These are phyloP conservation scores for Kodamaea kakaduensis DNA, from an alignment of 805 yeast genomes.

Conservation along the genomic window DNA sequence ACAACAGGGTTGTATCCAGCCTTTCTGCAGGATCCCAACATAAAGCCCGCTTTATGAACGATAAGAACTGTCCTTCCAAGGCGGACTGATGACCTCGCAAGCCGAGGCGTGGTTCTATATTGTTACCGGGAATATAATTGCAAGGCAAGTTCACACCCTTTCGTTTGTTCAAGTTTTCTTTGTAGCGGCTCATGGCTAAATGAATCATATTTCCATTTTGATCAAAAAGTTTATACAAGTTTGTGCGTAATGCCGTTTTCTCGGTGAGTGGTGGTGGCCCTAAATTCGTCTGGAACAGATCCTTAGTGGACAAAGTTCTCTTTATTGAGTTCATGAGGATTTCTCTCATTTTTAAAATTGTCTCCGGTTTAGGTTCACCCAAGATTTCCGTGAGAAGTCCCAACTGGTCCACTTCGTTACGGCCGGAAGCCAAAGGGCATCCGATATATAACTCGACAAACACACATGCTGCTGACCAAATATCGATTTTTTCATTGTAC, in stretches of 20 bases:
- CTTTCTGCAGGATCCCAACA: slow-evolving; percentile 31
- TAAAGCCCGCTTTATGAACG: slow-evolving; percentile 28
- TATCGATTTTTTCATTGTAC: slow-evolving; percentile 50
- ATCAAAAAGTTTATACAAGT: slow-evolving; percentile 37
- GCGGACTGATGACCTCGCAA: slow-evolving; percentile 12
- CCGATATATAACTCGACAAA: slow-evolving; percentile 37
- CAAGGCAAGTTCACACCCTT: slow-evolving; percentile 9
- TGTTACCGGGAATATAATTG: slow-evolving; percentile 16
- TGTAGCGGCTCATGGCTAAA: slow-evolving; percentile 26
- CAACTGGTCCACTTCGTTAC: slow-evolving; percentile 46
- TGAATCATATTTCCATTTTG: slow-evolving; percentile 36
- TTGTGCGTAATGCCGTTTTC: slow-evolving; percentile 29
- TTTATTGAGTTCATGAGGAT: slow-evolving; percentile 25
- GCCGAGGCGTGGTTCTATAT: slow-evolving; percentile 28
- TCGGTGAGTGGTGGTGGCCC: slow-evolving; percentile 22
- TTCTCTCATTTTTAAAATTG: slow-evolving; percentile 38
- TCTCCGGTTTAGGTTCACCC: slow-evolving; percentile 44
- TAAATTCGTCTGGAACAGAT: slow-evolving; percentile 3
- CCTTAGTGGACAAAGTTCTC: slow-evolving; percentile 7
- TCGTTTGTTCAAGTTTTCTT: slow-evolving; percentile 4
- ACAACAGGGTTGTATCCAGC: slow-evolving; percentile 8
- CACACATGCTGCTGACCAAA: slow-evolving; percentile 47
- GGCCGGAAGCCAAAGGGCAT: slow-evolving; percentile 44
- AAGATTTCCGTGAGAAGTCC: slow-evolving; percentile 40
- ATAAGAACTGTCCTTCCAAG: slow-evolving; percentile 17